Evolutionary conservation across 169 alveolate genomes (phyloP).

Genomic region (Plasmodium gallinaceum): DNA sequence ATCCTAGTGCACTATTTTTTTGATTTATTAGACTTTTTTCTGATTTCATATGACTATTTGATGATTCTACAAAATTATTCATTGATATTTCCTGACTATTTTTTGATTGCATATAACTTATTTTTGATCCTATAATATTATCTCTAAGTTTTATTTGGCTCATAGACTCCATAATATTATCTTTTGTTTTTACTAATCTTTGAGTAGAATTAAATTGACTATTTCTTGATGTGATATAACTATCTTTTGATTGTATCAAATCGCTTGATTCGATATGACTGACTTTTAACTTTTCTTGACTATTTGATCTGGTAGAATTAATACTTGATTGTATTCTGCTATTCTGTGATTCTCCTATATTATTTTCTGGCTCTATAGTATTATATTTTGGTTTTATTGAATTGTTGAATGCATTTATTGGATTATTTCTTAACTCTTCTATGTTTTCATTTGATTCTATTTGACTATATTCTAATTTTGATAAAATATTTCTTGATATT

Average conservation of each 20-base stretch:
- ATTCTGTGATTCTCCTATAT: background rate
- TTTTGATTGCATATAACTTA: constrained; percentile 20
- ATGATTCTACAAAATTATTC: background rate
- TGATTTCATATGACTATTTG: background rate
- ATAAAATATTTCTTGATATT: background rate
- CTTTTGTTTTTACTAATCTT: background rate
- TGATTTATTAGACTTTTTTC: constrained; percentile 7
- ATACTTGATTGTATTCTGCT: background rate
- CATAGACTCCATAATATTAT: background rate
- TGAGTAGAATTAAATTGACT: background rate
- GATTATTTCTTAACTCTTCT: background rate
- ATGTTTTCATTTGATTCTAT: too few relatives aligned
- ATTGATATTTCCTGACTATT: background rate
- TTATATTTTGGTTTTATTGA: too few relatives aligned
- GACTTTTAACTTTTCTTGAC: too few relatives aligned
- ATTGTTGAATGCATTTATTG: too few relatives aligned
- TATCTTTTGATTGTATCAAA: background rate
- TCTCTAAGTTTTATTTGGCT: too few relatives aligned
- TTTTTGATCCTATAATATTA: too few relatives aligned
- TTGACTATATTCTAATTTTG: background rate
- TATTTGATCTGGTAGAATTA: too few relatives aligned
- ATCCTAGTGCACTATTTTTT: background rate
- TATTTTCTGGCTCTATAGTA: too few relatives aligned
- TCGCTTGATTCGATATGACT: too few relatives aligned
- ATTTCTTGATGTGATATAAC: constrained; percentile 5